phyloP scores from a whole-genome alignment of 139 green algal species.

The Auxenochlorella pyrenoidosa region DNA sequence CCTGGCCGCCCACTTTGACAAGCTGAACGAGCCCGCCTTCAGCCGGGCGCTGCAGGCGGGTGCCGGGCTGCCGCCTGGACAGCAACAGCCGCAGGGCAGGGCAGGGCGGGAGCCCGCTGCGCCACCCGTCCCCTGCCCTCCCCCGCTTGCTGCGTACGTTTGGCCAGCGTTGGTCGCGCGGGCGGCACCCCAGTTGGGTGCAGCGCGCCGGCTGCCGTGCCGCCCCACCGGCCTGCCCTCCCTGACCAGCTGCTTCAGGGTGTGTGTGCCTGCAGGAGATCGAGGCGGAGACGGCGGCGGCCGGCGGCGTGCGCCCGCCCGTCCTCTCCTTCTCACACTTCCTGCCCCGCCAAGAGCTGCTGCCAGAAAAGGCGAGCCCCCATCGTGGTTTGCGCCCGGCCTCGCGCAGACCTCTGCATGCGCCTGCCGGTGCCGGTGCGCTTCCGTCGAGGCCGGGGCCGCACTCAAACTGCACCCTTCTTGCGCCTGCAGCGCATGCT shows the following conservation, averaged over 20 bases:
- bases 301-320: constrained; percentile 28
- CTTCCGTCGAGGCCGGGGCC: no score
- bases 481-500: constrained; percentile 48
- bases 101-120: no score
- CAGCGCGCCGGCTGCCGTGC: no score
- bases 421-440: no score
- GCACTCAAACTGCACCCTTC: no score
- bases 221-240: not conserved
- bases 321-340: constrained; percentile 71
- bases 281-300: constrained; percentile 22
- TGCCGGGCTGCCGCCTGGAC: not conserved
- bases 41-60: constrained; percentile 7
- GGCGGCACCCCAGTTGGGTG: no score
- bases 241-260: not conserved
- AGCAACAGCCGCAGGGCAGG: no score
- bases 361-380: constrained; percentile 69
- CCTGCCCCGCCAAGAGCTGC: constrained; percentile 64
- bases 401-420: no score
- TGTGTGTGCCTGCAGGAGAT: not conserved
- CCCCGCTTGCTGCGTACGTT: no score
- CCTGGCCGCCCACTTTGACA: constrained; percentile 59
- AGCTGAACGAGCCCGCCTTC: constrained; percentile 56
- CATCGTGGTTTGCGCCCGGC: no score
- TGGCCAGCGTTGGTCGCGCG: no score
- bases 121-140: not conserved